These are phyloP conservation scores for Pterocarpus santalinus DNA, from an alignment of 306 rosid genomes.

Conservation along the genomic window DNA sequence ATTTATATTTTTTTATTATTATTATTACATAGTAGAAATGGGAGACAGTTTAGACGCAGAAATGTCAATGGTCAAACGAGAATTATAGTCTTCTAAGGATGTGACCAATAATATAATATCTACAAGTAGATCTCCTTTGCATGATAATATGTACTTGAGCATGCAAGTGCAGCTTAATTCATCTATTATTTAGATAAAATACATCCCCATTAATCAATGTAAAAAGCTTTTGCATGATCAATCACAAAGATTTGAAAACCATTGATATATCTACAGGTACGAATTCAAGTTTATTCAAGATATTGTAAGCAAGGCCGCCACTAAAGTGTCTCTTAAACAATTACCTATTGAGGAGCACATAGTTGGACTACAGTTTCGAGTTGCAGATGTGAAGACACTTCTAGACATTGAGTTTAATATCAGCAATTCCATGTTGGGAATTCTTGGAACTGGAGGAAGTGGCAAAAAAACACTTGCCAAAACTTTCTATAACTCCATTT, in stretches of 20 bases:
- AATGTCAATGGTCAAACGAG: too few species aligned
- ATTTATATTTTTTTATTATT: too few species aligned
- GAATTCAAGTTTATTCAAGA: conserved; percentile 14
- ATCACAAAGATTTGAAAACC: not conserved
- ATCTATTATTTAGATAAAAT: too few species aligned
- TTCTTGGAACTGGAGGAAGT: conserved; percentile 16
- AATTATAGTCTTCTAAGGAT: too few species aligned
- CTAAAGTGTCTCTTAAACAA: not conserved
- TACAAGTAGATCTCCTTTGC: too few species aligned
- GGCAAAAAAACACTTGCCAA: conserved; percentile 18
- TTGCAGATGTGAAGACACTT: not conserved
- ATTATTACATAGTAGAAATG: too few species aligned
- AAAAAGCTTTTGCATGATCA: too few species aligned
- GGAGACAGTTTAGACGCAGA: too few species aligned
- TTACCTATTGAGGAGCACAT: not conserved
- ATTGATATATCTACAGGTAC: not conserved
- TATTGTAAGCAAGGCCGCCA: not conserved
- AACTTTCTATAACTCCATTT: conserved; percentile 15
- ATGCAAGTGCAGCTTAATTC: too few species aligned
- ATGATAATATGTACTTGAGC: too few species aligned
- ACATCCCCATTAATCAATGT: too few species aligned
- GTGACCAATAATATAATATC: too few species aligned
- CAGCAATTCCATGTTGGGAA: not conserved
- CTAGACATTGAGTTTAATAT: not conserved
- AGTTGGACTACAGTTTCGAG: not conserved